Percentiles rank a stretch among this genome's conserved stretches.
phyloP scores from a whole-genome alignment of 1,284 basidiomycete genomes.

The Microbotryomycetes sp. region DNA sequence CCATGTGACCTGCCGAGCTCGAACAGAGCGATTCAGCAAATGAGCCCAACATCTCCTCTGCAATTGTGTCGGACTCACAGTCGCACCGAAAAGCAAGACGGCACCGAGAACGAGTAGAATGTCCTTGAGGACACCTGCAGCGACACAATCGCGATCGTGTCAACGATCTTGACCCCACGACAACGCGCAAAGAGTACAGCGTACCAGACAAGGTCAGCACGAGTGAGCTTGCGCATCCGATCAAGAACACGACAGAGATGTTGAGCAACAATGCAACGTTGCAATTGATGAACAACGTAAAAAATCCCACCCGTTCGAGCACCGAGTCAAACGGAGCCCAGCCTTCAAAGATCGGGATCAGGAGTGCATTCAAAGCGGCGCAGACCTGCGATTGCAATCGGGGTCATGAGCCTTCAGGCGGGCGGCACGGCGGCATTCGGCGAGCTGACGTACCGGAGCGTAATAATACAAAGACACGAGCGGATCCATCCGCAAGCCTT shows the following conservation, averaged over 20 bases:
- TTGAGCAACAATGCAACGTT: constrained; percentile 48
- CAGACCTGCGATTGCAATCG: constrained; percentile 38
- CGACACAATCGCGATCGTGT: constrained; percentile 12
- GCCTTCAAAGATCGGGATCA: constrained; percentile 48
- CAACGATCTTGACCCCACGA: constrained; percentile 5
- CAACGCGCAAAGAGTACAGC: not conserved
- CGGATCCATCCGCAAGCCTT: constrained; percentile 38
- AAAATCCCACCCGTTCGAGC: constrained; percentile 42
- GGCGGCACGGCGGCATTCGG: not conserved
- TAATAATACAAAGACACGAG: constrained; percentile 34
- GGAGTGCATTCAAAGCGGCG: constrained; percentile 44
- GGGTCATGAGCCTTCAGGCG: no score
- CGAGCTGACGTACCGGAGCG: constrained; percentile 4
- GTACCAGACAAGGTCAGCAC: constrained; percentile 45
- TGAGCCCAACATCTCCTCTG: not conserved
- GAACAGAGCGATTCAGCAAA: not conserved
- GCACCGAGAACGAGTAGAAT: constrained; percentile 47
- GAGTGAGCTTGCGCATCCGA: constrained; percentile 45
- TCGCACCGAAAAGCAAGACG: constrained; percentile 45
- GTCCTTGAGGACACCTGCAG: constrained; percentile 42
- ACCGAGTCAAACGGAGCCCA: constrained; percentile 44
- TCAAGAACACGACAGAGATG: constrained; percentile 45
- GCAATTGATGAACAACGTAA: constrained; percentile 47
- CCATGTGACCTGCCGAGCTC: not conserved
- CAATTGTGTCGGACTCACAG: constrained; percentile 40